Percentiles rank a stretch among this genome's conserved stretches.
Conservation (phyloP, 1,284 basidiomycete species). For the Moesziomyces parantarcticus region DNA sequence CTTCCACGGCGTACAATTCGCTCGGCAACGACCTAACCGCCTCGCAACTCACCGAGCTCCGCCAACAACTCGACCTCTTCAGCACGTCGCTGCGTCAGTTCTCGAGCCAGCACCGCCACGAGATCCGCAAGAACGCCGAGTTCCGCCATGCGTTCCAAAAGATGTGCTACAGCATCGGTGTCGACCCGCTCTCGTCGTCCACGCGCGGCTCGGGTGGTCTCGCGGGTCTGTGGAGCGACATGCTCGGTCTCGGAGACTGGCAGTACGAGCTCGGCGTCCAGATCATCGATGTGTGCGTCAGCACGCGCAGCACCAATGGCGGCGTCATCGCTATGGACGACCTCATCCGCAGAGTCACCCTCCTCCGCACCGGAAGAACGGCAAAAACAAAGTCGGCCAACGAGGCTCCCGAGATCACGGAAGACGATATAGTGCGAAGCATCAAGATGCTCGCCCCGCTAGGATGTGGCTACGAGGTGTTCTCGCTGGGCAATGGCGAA, state of each 20-base stretch:
- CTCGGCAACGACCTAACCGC: constrained; percentile 83
- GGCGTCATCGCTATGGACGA: constrained; percentile 91
- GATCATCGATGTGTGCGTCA: constrained; percentile 94
- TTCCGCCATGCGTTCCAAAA: constrained; percentile 93
- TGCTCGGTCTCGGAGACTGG: constrained; percentile 89
- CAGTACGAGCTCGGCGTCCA: constrained; percentile 95
- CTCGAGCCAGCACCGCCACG: constrained; percentile 82
- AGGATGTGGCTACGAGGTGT: constrained; percentile 86
- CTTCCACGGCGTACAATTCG: constrained; percentile 75
- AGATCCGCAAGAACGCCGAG: constrained; percentile 83
- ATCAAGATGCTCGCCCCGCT: constrained; percentile 89
- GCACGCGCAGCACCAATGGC: constrained; percentile 86
- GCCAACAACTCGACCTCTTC: constrained; percentile 84
- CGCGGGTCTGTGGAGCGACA: constrained; percentile 83
- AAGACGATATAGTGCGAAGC: constrained; percentile 85
- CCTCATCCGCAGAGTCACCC: constrained; percentile 80
- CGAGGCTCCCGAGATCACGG: constrained; percentile 71
- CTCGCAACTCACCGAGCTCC: constrained; percentile 80
- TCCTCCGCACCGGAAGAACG: constrained; percentile 74
- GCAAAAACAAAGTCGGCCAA: neutral
- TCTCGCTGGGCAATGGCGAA: constrained; percentile 73
- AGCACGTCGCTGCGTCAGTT: constrained; percentile 82
- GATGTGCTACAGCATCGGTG: constrained; percentile 94
- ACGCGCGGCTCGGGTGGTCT: constrained; percentile 70
- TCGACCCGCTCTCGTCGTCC: constrained; percentile 81